These are phyloP conservation scores for Venturia oleaginea DNA, from an alignment of 2,329 filamentous ascomycete species.

Conservation along the genomic window DNA sequence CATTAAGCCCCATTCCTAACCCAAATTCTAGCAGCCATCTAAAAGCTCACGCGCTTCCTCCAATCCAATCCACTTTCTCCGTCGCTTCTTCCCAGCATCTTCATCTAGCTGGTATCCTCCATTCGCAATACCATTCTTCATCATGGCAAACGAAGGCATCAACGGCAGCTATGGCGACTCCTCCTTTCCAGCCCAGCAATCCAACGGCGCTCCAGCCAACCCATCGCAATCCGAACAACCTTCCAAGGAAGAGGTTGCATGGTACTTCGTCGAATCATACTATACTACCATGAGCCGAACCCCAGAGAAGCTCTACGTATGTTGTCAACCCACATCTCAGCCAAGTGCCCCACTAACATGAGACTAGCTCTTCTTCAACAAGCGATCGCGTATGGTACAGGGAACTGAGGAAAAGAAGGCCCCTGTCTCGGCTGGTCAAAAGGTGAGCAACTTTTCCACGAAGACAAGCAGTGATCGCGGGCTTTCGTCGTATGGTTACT, in stretches of 20 bases:
- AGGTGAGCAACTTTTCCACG: constrained; percentile 49
- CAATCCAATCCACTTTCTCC: not conserved
- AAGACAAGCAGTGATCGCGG: not conserved
- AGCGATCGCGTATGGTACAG: constrained; percentile 89
- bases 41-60: not conserved
- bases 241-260: constrained; percentile 86
- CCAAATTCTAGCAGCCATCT: not conserved
- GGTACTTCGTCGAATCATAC: constrained; percentile 99
- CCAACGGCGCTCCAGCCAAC: constrained; percentile 25
- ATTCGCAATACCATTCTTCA: not conserved
- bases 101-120: not conserved
- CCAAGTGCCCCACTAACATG: constrained; percentile 19
- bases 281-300: constrained; percentile 94
- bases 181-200: constrained; percentile 23
- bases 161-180: constrained; percentile 41
- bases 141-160: constrained; percentile 26
- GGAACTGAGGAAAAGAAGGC: constrained; percentile 85
- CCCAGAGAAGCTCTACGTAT: constrained; percentile 78
- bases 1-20: not conserved
- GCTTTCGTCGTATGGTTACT: not conserved
- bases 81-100: not conserved
- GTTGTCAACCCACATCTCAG: constrained; percentile 18
- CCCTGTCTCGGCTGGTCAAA: constrained; percentile 76
- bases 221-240: constrained; percentile 17
- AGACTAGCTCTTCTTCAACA: constrained; percentile 77